Base-by-base conservation (phyloP, 2,329 filamentous ascomycete genomes). In the Nemania bipapillata region DNA sequence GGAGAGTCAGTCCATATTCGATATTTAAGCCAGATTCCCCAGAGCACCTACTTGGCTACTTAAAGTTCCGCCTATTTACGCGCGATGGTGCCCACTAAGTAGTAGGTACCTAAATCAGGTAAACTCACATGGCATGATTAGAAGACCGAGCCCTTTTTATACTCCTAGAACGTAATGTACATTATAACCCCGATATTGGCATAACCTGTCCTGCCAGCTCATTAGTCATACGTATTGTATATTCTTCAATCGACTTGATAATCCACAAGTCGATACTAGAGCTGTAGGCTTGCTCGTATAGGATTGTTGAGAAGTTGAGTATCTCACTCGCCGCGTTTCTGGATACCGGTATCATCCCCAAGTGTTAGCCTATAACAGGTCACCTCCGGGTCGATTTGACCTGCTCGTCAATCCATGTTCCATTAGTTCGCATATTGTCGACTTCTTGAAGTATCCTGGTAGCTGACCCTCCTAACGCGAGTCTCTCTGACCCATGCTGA, bases 401-500 rank as follows among this genome's bases (percentile, higher is more conserved):
- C 28, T 26, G 28, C 20, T 63, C 59, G 5, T 28, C 65, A 22
- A 58, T 54, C 65, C 59, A 63, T 8, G 65, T 67, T 37, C 35
- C 59, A 12, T 49, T 20, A 22, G 59, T 66, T 42, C 12, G 45
- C 65, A 67, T 67, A 12, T 59, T 63, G 35, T 63, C 65, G 17
- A 63, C 28, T 26, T 67, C 65, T 32, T n/a, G 58, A 37, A 63
- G 59, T 28, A 22, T 47, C 28, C 65, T 58, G 6, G 59, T 67
- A 22, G 59, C 54, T 11, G 65, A 58, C 0, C 65, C 59, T 5
- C 11, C 37, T 17, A 52, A 20, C 17, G 26, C 54, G 4, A 35
- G 11, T 3, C 47, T 24, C 37, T 49, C 50, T n/a, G 56, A 54
- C 17, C 52, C 50, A n/a, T 40, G 11, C n/a, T 37, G 50, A 50